These are phyloP conservation scores for Pseudocercospora ulei DNA, from an alignment of 2,329 filamentous ascomycete genomes.

Conservation along the genomic window DNA sequence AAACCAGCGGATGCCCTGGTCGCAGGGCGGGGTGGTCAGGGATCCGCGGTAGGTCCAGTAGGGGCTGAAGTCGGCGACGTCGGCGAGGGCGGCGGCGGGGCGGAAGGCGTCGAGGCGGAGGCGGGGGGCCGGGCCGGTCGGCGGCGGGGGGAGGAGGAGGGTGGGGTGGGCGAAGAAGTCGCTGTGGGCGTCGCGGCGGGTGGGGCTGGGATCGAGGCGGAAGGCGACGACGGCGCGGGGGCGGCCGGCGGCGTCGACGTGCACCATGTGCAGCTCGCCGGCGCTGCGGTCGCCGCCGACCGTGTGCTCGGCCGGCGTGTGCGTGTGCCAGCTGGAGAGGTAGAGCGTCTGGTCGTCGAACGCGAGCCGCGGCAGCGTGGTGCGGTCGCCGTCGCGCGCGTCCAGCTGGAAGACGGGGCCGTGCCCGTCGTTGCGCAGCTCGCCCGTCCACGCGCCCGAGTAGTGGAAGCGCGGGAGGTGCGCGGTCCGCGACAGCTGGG, in stretches of 20 bases:
- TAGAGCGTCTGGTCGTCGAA: slow-evolving; percentile 44
- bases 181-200: slow-evolving; percentile 21
- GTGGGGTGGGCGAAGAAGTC: slow-evolving; percentile 40
- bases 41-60: slow-evolving; percentile 45
- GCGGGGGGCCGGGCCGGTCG: no score
- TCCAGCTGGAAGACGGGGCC: slow-evolving; percentile 41
- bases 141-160: background rate
- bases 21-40: slow-evolving; percentile 43
- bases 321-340: slow-evolving; percentile 46
- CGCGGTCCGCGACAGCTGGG: slow-evolving; percentile 1
- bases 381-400: slow-evolving; percentile 35
- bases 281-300: slow-evolving; percentile 39
- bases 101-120: slow-evolving; percentile 19
- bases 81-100: slow-evolving; percentile 31
- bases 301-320: slow-evolving; percentile 44
- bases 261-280: slow-evolving; percentile 45
- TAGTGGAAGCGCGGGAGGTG: slow-evolving; percentile 29
- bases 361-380: slow-evolving; percentile 36
- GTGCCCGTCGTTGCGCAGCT: slow-evolving; percentile 45
- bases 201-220: slow-evolving; percentile 36
- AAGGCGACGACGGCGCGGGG: slow-evolving; percentile 43
- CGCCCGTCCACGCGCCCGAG: slow-evolving; percentile 33
- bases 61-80: slow-evolving; percentile 37
- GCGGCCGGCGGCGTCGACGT: slow-evolving; percentile 38
- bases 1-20: slow-evolving; percentile 43